These are phyloP conservation scores for Nicotiana sylvestris DNA, from an alignment of 257 asterid genomes.

Conservation along the genomic window DNA sequence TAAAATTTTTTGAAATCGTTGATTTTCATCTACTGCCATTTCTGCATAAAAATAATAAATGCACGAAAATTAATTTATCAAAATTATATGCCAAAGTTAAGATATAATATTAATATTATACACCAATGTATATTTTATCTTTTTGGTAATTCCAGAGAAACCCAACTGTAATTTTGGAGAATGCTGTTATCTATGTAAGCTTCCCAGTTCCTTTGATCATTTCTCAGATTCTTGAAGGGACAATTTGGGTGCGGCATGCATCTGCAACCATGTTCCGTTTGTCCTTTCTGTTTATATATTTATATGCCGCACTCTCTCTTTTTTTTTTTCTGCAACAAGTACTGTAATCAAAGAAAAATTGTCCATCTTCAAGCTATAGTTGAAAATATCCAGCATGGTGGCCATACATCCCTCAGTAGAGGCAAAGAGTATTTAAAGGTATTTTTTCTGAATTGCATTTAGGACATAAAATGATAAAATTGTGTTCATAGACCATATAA, in stretches of 20 bases:
- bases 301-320: too few species aligned
- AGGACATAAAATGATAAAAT: not conserved
- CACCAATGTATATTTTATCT: not conserved
- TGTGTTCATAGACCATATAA: not conserved
- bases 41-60: too few species aligned
- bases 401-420: constrained; percentile 71
- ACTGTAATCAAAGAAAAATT: too few species aligned
- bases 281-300: too few species aligned
- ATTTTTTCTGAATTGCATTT: constrained; percentile 3
- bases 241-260: not conserved
- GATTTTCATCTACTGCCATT: too few species aligned
- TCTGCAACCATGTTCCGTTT: not conserved
- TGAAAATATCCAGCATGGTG: too few species aligned
- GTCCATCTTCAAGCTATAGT: too few species aligned
- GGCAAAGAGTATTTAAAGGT: constrained; percentile 97
- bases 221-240: constrained; percentile 8
- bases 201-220: constrained; percentile 4
- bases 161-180: constrained; percentile 82
- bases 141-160: constrained; percentile 56
- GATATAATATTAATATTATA: too few species aligned
- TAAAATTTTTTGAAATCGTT: too few species aligned
- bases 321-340: not conserved
- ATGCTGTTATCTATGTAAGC: constrained; percentile 88
- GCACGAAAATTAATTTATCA: too few species aligned
- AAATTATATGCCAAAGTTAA: too few species aligned